These are phyloP conservation scores for Anthracocystis walkeri DNA, from an alignment of 1,284 basidiomycete genomes.

Conservation along the genomic window DNA sequence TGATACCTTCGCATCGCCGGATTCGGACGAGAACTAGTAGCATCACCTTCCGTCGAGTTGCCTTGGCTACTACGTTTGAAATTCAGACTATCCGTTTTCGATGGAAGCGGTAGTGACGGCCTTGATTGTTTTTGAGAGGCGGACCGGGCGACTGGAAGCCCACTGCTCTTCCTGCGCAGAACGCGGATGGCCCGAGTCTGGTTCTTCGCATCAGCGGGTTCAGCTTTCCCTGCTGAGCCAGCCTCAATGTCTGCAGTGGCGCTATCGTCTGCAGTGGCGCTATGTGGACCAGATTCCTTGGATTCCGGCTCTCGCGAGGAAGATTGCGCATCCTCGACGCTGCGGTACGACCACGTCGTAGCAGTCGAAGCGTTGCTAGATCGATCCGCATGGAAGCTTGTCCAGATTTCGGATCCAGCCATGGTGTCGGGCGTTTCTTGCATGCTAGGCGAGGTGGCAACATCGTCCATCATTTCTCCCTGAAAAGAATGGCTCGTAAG, in stretches of 20 bases:
- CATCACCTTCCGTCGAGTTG: not conserved
- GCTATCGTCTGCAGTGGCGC: not conserved
- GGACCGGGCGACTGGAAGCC: conserved; percentile 21
- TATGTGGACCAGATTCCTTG: not conserved
- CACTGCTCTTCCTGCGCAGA: conserved; percentile 33
- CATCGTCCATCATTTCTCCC: not conserved
- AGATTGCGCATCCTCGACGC: conserved; percentile 10
- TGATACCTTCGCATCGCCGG: conserved; percentile 17
- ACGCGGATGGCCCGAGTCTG: not conserved
- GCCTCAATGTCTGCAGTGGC: not conserved
- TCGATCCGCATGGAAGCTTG: conserved; percentile 40
- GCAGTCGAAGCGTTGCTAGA: conserved; percentile 39
- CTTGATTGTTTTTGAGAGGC: not conserved
- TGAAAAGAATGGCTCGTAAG: not conserved
- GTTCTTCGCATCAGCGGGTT: not conserved
- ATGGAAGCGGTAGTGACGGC: conserved; percentile 17
- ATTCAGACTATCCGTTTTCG: not conserved
- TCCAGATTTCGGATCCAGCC: conserved; percentile 48
- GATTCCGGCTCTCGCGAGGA: not conserved
- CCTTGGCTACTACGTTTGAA: not conserved
- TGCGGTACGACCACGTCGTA: conserved; percentile 31
- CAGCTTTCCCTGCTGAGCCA: not conserved
- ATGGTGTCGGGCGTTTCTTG: conserved; percentile 46
- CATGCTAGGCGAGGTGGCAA: conserved; percentile 14
- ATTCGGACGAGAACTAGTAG: not conserved